Evolutionary conservation across 371 early-diverging fungal species (phyloP).

Genomic region (Lichtheimia ramosa): DNA sequence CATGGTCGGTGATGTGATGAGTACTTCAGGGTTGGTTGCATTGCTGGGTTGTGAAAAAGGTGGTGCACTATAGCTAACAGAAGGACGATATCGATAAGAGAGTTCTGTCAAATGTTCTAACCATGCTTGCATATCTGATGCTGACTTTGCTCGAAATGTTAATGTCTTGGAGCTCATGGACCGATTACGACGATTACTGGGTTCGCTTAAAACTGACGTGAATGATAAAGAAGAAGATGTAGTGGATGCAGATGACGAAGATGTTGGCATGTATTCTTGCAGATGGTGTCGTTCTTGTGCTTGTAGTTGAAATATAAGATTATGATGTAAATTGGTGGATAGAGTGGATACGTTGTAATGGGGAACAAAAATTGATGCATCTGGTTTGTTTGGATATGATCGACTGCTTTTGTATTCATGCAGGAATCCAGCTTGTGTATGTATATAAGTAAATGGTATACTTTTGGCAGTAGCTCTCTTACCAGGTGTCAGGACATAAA

Average conservation of each 20-base stretch:
- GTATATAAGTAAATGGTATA: not conserved
- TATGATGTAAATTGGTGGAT: slow-evolving; percentile 39
- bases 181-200: not conserved
- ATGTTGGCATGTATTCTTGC: slow-evolving; percentile 3
- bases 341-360: slow-evolving; percentile 41
- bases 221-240: slow-evolving; percentile 10
- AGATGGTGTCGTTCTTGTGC: slow-evolving; percentile 13
- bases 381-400: slow-evolving; percentile 31
- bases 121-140: slow-evolving; percentile 41
- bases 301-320: slow-evolving; percentile 39
- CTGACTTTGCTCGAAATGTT: slow-evolving; percentile 39
- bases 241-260: slow-evolving; percentile 4
- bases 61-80: slow-evolving; percentile 13
- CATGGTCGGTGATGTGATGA: slow-evolving; percentile 6
- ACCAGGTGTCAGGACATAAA: slow-evolving; percentile 43
- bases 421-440: slow-evolving; percentile 33
- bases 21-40: slow-evolving; percentile 10
- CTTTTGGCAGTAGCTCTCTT: not conserved
- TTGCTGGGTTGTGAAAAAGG: slow-evolving; percentile 9
- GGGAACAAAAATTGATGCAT: slow-evolving; percentile 29
- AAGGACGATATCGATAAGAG: slow-evolving; percentile 25
- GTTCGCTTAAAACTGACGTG: not conserved
- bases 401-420: slow-evolving; percentile 32
- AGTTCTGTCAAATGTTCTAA: slow-evolving; percentile 23
- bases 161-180: slow-evolving; percentile 9